phyloP scores from a whole-genome alignment of 306 rosid species.

The Rubus parviflorus region DNA sequence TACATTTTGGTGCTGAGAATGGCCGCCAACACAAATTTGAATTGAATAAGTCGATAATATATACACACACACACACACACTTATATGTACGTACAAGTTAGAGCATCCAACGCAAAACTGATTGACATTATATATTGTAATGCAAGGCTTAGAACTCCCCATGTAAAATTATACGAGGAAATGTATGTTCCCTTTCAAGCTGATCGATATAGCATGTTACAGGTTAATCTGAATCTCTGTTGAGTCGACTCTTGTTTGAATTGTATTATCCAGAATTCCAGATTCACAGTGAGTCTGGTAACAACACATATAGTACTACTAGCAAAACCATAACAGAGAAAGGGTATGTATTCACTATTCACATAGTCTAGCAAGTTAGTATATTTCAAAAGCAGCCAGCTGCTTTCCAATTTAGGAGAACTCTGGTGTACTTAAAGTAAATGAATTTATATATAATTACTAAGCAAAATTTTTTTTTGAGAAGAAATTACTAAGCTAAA shows the following conservation, averaged over 20 bases:
- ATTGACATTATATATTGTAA: background rate
- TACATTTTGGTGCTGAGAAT: conserved; percentile 45
- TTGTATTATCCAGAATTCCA: background rate
- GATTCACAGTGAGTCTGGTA: background rate
- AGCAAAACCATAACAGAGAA: background rate
- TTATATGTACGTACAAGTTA: background rate
- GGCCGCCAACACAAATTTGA: background rate
- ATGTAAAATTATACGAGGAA: background rate
- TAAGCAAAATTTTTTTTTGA: background rate
- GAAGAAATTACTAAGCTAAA: background rate
- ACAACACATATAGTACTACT: background rate
- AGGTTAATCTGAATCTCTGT: background rate
- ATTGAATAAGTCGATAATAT: too few relatives aligned
- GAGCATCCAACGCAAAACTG: background rate
- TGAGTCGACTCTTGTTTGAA: background rate
- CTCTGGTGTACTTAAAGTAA: background rate
- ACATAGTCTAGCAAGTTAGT: background rate
- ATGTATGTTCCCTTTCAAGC: background rate
- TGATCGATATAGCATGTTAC: background rate
- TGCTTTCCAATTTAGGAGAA: background rate
- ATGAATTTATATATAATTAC: background rate
- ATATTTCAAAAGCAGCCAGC: background rate
- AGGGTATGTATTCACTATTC: background rate
- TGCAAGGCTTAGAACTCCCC: background rate
- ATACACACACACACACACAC: background rate